These are phyloP conservation scores for Achlya hypogyna DNA, from an alignment of 352 stramenopile genomes.

Conservation along the genomic window DNA sequence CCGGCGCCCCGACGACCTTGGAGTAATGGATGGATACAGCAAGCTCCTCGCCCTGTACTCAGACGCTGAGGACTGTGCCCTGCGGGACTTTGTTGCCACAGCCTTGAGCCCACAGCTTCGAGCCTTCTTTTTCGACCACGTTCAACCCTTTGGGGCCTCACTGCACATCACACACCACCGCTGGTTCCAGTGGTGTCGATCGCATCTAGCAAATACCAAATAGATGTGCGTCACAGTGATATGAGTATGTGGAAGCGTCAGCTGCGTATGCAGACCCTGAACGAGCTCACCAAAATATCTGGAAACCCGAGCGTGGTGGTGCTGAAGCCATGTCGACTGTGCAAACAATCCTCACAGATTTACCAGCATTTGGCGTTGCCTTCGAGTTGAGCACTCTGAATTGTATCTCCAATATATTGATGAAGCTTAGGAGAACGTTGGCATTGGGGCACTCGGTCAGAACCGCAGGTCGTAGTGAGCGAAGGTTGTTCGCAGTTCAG, in stretches of 20 bases:
- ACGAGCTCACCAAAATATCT: not conserved
- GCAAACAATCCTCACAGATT: too few species aligned
- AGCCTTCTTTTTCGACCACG: not conserved
- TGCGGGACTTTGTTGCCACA: not conserved
- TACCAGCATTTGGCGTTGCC: too few species aligned
- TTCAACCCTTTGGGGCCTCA: not conserved
- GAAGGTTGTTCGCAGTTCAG: too few species aligned
- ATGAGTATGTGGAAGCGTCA: not conserved
- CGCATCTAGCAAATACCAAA: not conserved
- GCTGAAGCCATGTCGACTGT: too few species aligned
- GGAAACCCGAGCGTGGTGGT: too few species aligned
- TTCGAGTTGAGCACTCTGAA: too few species aligned
- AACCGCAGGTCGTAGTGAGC: too few species aligned
- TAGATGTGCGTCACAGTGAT: not conserved
- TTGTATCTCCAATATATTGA: too few species aligned
- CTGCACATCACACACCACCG: not conserved
- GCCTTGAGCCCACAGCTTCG: not conserved
- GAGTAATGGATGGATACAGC: not conserved
- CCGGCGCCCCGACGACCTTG: not conserved
- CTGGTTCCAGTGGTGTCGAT: not conserved
- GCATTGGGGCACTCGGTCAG: not conserved
- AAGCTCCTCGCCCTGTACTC: not conserved
- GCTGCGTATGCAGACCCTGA: not conserved
- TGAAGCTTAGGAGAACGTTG: not conserved
- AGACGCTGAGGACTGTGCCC: not conserved